Conservation (phyloP, 192 early-diverging fungal species). For the Geosiphon pyriformis region DNA sequence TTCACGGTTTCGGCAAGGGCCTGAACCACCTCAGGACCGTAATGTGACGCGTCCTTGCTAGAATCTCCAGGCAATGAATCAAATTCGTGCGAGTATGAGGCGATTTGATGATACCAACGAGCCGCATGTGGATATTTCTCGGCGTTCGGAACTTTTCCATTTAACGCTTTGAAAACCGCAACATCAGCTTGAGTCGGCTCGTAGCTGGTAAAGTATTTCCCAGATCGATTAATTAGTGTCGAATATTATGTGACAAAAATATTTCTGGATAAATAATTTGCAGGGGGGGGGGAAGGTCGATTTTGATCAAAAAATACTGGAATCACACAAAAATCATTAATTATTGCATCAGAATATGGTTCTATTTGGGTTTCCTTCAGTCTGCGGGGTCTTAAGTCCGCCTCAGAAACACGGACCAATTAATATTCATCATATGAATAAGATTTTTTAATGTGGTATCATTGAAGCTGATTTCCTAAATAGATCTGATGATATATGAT, state of each 20-base stretch:
- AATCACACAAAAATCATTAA: too few relatives aligned
- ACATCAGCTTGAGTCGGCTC: conserved; percentile 81
- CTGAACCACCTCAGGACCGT: conserved; percentile 55
- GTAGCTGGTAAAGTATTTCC: conserved; percentile 35
- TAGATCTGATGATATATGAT: background rate
- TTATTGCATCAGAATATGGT: conserved; percentile 10
- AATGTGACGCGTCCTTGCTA: conserved; percentile 8
- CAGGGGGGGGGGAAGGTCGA: too few relatives aligned
- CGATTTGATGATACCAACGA: conserved; percentile 96
- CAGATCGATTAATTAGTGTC: conserved; percentile 1
- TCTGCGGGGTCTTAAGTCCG: conserved; percentile 15
- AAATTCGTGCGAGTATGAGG: conserved; percentile 29
- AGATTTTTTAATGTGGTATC: background rate
- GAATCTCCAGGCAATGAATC: background rate
- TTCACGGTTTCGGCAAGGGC: conserved; percentile 46
- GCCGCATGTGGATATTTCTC: conserved; percentile 77
- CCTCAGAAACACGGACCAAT: conserved; percentile 28
- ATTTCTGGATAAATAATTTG: too few relatives aligned
- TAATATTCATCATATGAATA: conserved; percentile 16
- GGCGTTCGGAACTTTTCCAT: conserved; percentile 61
- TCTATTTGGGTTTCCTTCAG: conserved; percentile 10
- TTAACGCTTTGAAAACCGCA: conserved; percentile 76
- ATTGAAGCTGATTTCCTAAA: background rate
- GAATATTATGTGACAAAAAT: too few relatives aligned
- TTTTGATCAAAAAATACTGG: too few relatives aligned